Evolutionary conservation across 2,329 filamentous ascomycete species (phyloP).

Genomic region (Stachybotrys chlorohalonatus): DNA sequence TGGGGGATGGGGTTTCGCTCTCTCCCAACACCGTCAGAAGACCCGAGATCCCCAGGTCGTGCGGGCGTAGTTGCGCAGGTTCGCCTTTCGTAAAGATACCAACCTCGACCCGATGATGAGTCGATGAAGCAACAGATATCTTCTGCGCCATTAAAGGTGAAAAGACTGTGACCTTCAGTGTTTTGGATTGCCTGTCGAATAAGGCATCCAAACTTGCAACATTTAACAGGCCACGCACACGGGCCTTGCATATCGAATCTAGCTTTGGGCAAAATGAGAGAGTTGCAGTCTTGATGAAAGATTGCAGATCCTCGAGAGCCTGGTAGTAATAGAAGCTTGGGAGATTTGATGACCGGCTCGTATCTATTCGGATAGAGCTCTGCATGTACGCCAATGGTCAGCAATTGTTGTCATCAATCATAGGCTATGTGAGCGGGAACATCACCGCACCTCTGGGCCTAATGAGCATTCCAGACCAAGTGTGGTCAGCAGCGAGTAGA

Average conservation of each 20-base stretch:
- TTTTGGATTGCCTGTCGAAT: constrained; percentile 59
- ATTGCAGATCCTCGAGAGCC: constrained; percentile 45
- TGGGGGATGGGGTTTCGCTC: constrained; percentile 61
- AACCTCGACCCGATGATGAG: constrained; percentile 60
- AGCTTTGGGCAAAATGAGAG: constrained; percentile 39
- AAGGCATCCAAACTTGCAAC: constrained; percentile 68
- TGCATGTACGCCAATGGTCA: constrained; percentile 22
- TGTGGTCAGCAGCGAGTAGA: constrained; percentile 47
- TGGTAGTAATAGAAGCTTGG: constrained; percentile 56
- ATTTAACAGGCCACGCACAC: constrained; percentile 31
- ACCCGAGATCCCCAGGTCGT: constrained; percentile 72
- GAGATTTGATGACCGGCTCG: constrained; percentile 24
- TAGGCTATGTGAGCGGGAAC: neutral
- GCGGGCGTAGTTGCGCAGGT: constrained; percentile 48
- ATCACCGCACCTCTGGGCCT: constrained; percentile 14
- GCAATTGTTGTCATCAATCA: neutral
- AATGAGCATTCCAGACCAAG: constrained; percentile 52
- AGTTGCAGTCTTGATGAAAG: constrained; percentile 44
- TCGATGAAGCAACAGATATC: constrained; percentile 29
- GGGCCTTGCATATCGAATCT: constrained; percentile 39
- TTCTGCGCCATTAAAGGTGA: constrained; percentile 44
- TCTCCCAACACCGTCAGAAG: constrained; percentile 71
- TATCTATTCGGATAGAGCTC: constrained; percentile 49
- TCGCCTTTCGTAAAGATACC: constrained; percentile 64
- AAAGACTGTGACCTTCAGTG: constrained; percentile 54